Evolutionary conservation across 192 early-diverging fungal genomes (phyloP).

Genomic region (Entrophospora sp.): DNA sequence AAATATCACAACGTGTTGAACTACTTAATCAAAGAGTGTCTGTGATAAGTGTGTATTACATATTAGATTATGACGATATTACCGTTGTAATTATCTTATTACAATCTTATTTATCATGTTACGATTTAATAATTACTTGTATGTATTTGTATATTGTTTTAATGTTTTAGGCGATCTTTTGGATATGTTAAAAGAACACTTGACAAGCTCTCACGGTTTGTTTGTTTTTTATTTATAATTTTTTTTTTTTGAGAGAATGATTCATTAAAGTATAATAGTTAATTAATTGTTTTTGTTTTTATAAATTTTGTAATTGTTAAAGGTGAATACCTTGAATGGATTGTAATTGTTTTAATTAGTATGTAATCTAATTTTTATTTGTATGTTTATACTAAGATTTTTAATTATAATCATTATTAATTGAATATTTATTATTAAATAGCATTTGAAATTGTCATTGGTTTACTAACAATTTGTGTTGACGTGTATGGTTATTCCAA

Average conservation of each 20-base stretch:
- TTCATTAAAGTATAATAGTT: too few species aligned
- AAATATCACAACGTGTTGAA: slow-evolving; percentile 80
- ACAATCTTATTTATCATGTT: too few species aligned
- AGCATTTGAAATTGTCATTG: slow-evolving; percentile 66
- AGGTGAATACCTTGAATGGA: slow-evolving; percentile 88
- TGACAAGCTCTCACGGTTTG: slow-evolving; percentile 74
- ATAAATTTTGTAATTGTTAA: not conserved
- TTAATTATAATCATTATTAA: not conserved
- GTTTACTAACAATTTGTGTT: slow-evolving; percentile 62
- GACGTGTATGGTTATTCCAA: slow-evolving; percentile 48
- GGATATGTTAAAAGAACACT: slow-evolving; percentile 92
- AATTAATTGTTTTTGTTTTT: not conserved
- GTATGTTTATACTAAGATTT: not conserved
- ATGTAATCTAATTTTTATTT: not conserved
- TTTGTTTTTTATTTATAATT: not conserved
- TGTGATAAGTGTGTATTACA: slow-evolving; percentile 55
- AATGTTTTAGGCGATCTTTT: slow-evolving; percentile 63
- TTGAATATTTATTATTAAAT: too few species aligned
- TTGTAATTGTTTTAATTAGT: slow-evolving; percentile 88
- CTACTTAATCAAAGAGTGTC: slow-evolving; percentile 86
- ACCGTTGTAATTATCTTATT: too few species aligned
- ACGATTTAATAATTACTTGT: not conserved
- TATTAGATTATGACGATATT: not conserved
- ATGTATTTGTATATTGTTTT: too few species aligned
- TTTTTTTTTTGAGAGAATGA: too few species aligned